These are phyloP conservation scores for Wickerhamomyces subpelliculosus DNA, from an alignment of 805 yeast genomes.

Conservation along the genomic window DNA sequence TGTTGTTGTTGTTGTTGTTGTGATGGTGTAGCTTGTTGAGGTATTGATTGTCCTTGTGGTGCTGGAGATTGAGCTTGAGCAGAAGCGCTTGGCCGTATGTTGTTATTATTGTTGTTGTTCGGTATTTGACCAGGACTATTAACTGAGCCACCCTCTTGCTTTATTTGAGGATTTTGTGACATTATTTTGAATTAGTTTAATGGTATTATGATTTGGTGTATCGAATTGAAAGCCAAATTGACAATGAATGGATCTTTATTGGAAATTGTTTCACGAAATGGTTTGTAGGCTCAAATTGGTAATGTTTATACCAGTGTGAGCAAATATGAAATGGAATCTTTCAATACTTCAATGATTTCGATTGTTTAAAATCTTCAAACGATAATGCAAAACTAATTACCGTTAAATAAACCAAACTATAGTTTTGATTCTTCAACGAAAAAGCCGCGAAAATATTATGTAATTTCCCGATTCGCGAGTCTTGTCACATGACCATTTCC, in stretches of 20 bases:
- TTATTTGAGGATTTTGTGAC: conserved; percentile 2
- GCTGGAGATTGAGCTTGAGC: conserved; percentile 1
- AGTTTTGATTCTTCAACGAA: no score
- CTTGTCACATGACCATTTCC: no score
- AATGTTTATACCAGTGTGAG: no score
- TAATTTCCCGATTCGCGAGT: no score
- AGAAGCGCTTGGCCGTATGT: conserved; percentile 1
- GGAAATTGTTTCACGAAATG: neutral
- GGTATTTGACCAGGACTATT: neutral
- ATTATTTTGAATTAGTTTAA: neutral
- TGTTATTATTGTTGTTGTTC: neutral
- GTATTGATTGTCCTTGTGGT: conserved; percentile 1
- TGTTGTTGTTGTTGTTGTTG: conserved; percentile 5
- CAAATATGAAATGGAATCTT: no score
- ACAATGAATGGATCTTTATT: no score
- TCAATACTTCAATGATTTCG: no score
- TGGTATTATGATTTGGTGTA: neutral
- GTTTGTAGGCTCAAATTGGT: no score
- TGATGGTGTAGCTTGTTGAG: neutral
- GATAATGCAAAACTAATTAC: no score
- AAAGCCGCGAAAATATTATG: no score
- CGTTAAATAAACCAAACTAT: no score
- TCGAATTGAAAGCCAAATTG: neutral
- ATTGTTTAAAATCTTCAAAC: no score
- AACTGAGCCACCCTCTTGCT: neutral